Evolutionary conservation across 495 filamentous ascomycete genomes (phyloP).

Genomic region (Eremomyces bilateralis): DNA sequence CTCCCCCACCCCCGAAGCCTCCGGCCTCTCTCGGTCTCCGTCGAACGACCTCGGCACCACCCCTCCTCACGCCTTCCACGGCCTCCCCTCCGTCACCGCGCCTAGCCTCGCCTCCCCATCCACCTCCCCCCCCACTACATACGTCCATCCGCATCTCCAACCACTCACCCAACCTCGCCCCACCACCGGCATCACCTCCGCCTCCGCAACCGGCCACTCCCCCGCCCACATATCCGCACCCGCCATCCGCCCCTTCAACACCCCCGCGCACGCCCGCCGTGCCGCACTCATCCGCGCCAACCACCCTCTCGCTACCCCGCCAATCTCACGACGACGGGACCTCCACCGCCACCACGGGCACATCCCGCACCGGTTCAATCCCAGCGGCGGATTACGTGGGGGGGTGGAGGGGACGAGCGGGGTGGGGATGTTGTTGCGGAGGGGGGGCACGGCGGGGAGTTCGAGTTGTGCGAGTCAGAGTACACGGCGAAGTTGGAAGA

Average conservation of each 20-base stretch:
- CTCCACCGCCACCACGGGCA: conserved; percentile 1
- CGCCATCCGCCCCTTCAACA: conserved; percentile 21
- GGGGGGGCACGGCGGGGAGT: conserved; percentile 27
- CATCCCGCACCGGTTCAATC: conserved; percentile 28
- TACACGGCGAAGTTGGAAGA: conserved; percentile 14
- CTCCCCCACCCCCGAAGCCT: neutral
- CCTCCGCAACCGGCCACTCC: conserved; percentile 14
- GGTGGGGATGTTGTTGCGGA: no score
- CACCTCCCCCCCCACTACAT: conserved; percentile 15
- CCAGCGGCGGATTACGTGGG: conserved; percentile 24
- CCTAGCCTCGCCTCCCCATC: conserved; percentile 13
- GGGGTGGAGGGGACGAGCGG: conserved; percentile 18
- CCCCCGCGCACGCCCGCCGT: conserved; percentile 47
- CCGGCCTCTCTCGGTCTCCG: neutral
- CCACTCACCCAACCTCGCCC: neutral
- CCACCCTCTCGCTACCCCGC: conserved; percentile 41
- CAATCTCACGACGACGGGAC: conserved; percentile 4
- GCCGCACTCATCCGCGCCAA: conserved; percentile 66
- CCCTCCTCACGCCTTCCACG: conserved; percentile 5
- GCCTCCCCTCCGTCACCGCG: conserved; percentile 1
- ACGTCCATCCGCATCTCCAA: conserved; percentile 12
- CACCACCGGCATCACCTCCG: conserved; percentile 6
- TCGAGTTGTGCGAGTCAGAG: conserved; percentile 63
- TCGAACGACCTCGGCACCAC: neutral
- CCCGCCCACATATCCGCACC: conserved; percentile 20